Base-by-base conservation (phyloP, 2,329 filamentous ascomycete species). In the Penicillium thymicola region DNA sequence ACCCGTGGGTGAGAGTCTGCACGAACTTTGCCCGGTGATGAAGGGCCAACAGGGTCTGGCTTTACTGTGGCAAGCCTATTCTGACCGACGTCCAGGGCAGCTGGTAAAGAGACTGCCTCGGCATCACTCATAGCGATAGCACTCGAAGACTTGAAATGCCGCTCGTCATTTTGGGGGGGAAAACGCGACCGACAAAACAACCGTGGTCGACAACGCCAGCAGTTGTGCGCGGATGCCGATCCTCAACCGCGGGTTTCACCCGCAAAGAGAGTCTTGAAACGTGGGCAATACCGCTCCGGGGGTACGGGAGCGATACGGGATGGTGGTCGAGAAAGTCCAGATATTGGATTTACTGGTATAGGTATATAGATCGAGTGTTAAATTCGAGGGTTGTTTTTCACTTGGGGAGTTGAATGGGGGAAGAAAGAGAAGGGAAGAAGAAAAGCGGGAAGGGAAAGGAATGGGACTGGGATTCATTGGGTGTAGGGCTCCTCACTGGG, bases 51-150 rank as follows among this genome's bases (percentile, higher is more conserved):
- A 55, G 63, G 57, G 55, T 72, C 71, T 60, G 65, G 64, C 63
- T 66, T 72, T 63, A 67, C 65, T 32, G 57, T 44, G 60, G 70
- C 66, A 64, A 70, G 64, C 58, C 64, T 65, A 54, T 65, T 70
- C 58, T 64, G 65, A 64, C 66, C 65, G 64, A 69, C 65, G 67
- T 70, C 67, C 66, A 71, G 65, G 67, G 67, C 65, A 72, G 72
- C 68, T 69, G 70, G 71, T 64, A 74, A 60, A 62, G 72, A 67
- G 63, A 72, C 69, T 63, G 72, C 68, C 59, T 76, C 75, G 65
- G 72, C 75, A 77, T 77, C 74, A 77, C 73, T 77, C 75, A 77
- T 77, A 76, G 74, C 74, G 75, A 70, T 73, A 75, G 67, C 70
- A 73, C 68, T 74, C 67, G 72, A 72, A 65, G 63, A 67, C 63